Conservation (phyloP, 2,329 filamentous ascomycete species). For the Nannizziopsis barbatae region DNA sequence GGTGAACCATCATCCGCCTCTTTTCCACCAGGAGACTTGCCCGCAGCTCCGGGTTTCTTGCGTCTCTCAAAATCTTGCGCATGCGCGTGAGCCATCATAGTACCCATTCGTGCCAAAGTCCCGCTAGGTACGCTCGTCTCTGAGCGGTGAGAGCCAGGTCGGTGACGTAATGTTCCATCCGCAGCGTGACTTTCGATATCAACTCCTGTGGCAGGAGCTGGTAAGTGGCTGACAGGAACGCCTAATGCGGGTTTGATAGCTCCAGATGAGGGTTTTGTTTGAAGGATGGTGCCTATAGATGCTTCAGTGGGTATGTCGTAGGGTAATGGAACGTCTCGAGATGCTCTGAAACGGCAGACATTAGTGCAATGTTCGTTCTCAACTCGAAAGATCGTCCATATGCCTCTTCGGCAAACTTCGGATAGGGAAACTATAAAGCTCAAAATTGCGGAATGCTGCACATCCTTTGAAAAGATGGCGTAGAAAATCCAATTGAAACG, state of each 20-base stretch:
- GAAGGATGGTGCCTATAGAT: neutral
- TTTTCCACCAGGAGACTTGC: slow-evolving; percentile 18
- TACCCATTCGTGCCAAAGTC: slow-evolving; percentile 46
- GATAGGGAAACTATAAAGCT: slow-evolving; percentile 69
- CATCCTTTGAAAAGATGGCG: slow-evolving; percentile 65
- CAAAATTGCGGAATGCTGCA: slow-evolving; percentile 71
- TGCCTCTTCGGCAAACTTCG: slow-evolving; percentile 71
- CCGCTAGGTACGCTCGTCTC: slow-evolving; percentile 15
- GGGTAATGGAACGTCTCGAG: slow-evolving; percentile 73
- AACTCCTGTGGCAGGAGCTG: slow-evolving; percentile 12
- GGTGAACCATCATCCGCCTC: slow-evolving; percentile 21
- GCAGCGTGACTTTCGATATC: slow-evolving; percentile 17
- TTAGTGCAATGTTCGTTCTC: slow-evolving; percentile 97
- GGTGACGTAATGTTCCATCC: slow-evolving; percentile 11
- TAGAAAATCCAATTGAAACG: slow-evolving; percentile 95
- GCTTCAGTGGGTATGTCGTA: slow-evolving; percentile 45
- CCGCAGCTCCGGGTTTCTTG: slow-evolving; percentile 41
- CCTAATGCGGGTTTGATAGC: neutral
- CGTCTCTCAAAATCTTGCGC: slow-evolving; percentile 85
- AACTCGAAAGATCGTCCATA: slow-evolving; percentile 88
- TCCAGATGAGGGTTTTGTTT: neutral
- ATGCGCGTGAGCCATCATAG: slow-evolving; percentile 72
- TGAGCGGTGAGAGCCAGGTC: slow-evolving; percentile 20
- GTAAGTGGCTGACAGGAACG: slow-evolving; percentile 2
- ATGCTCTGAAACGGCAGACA: slow-evolving; percentile 79